Evolutionary conservation across 768 basidiomycete genomes (phyloP).

Genomic region (Tricholoma saponaceum): DNA sequence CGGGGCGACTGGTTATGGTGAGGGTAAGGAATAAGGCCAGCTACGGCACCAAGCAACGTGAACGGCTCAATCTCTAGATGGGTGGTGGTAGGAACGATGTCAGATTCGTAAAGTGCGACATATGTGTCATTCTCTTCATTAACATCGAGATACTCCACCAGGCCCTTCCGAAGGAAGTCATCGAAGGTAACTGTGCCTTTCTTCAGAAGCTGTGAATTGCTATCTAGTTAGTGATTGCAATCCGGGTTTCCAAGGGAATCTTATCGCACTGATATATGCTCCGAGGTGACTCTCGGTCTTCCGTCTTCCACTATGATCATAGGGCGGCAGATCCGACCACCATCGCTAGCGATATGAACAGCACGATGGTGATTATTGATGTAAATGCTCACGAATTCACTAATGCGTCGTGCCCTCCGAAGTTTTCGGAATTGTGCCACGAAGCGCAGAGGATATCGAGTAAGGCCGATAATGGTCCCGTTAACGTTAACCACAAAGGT

Average conservation of each 20-base stretch:
- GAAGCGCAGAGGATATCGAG: constrained; percentile 79
- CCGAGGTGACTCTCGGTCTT: constrained; percentile 67
- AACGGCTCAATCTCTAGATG: constrained; percentile 99
- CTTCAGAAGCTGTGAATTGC: constrained; percentile 63
- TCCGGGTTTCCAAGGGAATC: constrained; percentile 18
- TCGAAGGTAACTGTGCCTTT: constrained; percentile 79
- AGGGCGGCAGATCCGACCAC: constrained; percentile 95
- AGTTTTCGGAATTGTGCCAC: constrained; percentile 89
- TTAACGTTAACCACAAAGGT: constrained; percentile 97
- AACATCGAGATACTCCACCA: constrained; percentile 97
- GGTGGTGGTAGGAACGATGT: constrained; percentile 79
- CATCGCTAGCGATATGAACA: constrained; percentile 95
- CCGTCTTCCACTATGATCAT: constrained; percentile 94
- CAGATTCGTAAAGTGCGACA: constrained; percentile 90
- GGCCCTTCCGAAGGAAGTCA: constrained; percentile 86
- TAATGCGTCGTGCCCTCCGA: constrained; percentile 85
- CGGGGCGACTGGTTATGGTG: constrained; percentile 99
- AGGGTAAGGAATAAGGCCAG: constrained; percentile 97
- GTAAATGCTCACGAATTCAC: constrained; percentile 96
- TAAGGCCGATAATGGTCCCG: constrained; percentile 92
- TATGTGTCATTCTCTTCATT: constrained; percentile 99
- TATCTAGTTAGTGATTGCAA: constrained; percentile 1
- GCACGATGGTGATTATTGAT: constrained; percentile 93
- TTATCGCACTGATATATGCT: constrained; percentile 66
- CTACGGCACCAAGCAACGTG: constrained; percentile 94